Base-by-base conservation (phyloP, 2,329 filamentous ascomycete genomes). In the Fusarium sp. region DNA sequence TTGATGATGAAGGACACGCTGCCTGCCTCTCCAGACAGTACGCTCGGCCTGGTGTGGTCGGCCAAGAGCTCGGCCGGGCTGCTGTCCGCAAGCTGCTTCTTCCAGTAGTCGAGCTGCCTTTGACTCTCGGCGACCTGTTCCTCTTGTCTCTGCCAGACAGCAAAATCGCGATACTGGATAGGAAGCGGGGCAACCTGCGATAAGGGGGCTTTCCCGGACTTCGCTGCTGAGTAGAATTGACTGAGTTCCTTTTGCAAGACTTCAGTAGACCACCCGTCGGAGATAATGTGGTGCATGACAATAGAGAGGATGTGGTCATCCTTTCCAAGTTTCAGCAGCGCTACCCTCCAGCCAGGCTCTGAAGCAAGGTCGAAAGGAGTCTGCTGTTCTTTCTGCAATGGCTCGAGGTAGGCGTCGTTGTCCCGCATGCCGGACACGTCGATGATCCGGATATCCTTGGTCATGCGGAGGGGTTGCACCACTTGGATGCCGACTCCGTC, bases 61-160 rank as follows among this genome's bases (percentile, higher is more conserved):
- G 14, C 73, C 18, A 50, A 64, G 6, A 61, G 50, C 50, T 62
- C 68, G 20, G 71, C 76, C 36, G 52, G 68, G 22, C 57, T 64
- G 38, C 68, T 65, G 3, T 25, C 20, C 52, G 60, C 16, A 33
- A 45, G 52, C 11, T 67, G 33, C 7, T 35, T 25, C 35, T 54
- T 27, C 64, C 68, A 58, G 56, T 63, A 36, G 29, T 52, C 25
- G 20, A 64, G 47, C 29, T 57, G 74, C 7, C 20, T 38, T 14
- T 76, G 29, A 62, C 6, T 72, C 50, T 22, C 29, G 2, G 83
- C 81, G 8, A 81, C 31, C 31, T 31, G 31, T 31, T 75, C 52
- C 79, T 83, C 0, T 86, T 27, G 7, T 36, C 31, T 45, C 31
- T 59, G 42, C 59, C 50, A 62, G 5, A 59, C 38, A 1, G 78